These are phyloP conservation scores for Arthrobotrys conoides DNA, from an alignment of 2,329 filamentous ascomycete species.

Conservation along the genomic window DNA sequence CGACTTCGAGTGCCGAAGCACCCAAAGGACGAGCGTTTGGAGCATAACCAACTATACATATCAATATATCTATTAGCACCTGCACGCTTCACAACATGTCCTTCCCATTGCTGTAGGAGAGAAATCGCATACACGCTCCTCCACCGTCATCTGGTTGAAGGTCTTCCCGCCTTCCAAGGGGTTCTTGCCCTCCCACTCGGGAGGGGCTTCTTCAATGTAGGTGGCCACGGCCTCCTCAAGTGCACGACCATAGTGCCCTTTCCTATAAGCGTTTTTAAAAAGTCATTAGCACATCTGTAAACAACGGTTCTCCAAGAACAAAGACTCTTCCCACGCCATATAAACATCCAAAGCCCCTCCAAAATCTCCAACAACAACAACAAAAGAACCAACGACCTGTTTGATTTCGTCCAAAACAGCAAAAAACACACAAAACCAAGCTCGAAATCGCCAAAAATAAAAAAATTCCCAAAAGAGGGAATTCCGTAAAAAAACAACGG, in stretches of 20 bases:
- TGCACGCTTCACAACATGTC: constrained; percentile 31
- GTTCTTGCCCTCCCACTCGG: constrained; percentile 84
- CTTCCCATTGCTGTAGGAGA: not conserved
- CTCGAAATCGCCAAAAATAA: not conserved
- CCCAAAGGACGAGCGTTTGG: constrained; percentile 87
- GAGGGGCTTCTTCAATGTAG: constrained; percentile 90
- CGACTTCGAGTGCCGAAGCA: constrained; percentile 86
- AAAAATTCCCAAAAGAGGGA: constrained; percentile 24
- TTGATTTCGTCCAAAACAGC: constrained; percentile 11
- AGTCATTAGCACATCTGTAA: constrained; percentile 11
- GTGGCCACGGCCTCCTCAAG: constrained; percentile 91
- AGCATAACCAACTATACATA: constrained; percentile 80
- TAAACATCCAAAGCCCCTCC: not conserved
- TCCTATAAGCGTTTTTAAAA: constrained; percentile 71
- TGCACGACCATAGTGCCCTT: constrained; percentile 91
- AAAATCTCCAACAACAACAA: not conserved
- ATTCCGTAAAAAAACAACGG: constrained; percentile 32
- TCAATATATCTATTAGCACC: constrained; percentile 3
- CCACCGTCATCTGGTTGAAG: constrained; percentile 85
- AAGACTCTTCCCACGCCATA: not conserved
- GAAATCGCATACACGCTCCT: constrained; percentile 78
- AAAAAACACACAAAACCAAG: constrained; percentile 23
- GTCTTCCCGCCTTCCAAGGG: constrained; percentile 84
- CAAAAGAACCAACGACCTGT: constrained; percentile 12
- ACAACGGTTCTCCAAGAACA: not conserved